A percentile compares a stretch with the other conserved stretches of the same genome.
Evolutionary conservation across 2,329 filamentous ascomycete genomes (phyloP).

Genomic region (Neurospora sp.): DNA sequence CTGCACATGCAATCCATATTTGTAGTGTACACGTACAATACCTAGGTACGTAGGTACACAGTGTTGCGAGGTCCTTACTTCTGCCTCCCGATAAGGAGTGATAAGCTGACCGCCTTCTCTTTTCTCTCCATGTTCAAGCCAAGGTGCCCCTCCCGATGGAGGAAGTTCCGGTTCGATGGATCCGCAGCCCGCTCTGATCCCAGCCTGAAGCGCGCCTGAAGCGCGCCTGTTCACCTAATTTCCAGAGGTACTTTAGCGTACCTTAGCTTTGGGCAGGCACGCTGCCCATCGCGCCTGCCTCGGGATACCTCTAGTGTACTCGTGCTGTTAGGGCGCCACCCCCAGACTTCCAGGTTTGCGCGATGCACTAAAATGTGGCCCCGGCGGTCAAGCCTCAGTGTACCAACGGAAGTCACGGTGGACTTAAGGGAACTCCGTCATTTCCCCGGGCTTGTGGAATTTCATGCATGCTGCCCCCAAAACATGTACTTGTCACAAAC

Average conservation of each 20-base stretch:
- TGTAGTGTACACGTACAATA: too few relatives aligned
- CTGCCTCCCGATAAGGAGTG: not conserved
- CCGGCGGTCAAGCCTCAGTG: not conserved
- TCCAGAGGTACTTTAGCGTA: not conserved
- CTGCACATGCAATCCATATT: not conserved
- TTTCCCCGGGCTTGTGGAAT: not conserved
- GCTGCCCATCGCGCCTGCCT: not conserved
- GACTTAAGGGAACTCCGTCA: not conserved
- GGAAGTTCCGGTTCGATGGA: not conserved
- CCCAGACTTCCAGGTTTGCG: not conserved
- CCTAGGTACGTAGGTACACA: not conserved
- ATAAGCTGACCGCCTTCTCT: not conserved
- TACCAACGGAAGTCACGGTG: not conserved
- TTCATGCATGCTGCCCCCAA: not conserved
- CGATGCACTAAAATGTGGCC: not conserved
- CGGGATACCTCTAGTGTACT: not conserved
- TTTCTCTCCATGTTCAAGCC: not conserved
- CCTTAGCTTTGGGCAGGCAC: not conserved
- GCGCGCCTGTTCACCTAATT: not conserved
- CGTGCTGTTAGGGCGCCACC: not conserved
- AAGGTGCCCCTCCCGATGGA: not conserved
- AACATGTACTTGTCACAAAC: not conserved
- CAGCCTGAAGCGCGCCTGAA: not conserved
- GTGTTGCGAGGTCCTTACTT: not conserved
- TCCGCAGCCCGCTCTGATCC: not conserved